Percentiles rank a stretch among this genome's conserved stretches.
These are phyloP conservation scores for Plasmodium coatneyi DNA, from an alignment of 169 alveolate genomes.

Conservation along the genomic window DNA sequence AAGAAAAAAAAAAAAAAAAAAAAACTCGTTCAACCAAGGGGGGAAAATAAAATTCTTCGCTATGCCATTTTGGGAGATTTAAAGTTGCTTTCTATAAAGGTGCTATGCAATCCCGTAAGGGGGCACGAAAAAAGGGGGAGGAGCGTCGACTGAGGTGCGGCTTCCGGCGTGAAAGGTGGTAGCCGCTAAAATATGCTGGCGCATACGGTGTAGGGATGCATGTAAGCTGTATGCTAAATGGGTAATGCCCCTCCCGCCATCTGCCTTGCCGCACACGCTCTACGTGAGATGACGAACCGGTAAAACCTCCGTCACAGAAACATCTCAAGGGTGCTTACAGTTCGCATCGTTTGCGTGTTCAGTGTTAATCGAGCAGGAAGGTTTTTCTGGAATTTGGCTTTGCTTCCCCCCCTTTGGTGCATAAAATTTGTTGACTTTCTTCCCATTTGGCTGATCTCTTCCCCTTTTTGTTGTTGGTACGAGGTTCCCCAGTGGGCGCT, in stretches of 20 bases:
- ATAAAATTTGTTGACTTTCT: background rate
- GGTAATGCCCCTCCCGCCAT: background rate
- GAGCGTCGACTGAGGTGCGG: background rate
- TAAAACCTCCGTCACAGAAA: background rate
- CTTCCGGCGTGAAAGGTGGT: background rate
- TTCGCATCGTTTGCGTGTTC: background rate
- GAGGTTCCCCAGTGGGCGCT: background rate
- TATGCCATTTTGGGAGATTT: background rate
- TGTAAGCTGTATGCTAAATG: background rate
- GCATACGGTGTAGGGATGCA: background rate
- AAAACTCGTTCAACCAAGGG: background rate
- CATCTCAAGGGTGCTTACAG: background rate
- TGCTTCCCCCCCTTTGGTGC: background rate
- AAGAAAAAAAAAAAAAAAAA: background rate
- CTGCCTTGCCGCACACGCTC: background rate
- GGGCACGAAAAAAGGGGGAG: background rate
- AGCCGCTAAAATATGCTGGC: background rate
- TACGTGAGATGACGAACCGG: background rate
- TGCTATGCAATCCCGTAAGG: background rate
- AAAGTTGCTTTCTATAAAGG: background rate
- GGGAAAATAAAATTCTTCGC: background rate
- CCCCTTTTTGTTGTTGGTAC: background rate
- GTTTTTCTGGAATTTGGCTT: background rate
- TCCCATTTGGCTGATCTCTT: background rate
- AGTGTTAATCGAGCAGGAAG: background rate